Base-by-base conservation (phyloP, 169 alveolate genomes). In the Plasmodium inui region DNA sequence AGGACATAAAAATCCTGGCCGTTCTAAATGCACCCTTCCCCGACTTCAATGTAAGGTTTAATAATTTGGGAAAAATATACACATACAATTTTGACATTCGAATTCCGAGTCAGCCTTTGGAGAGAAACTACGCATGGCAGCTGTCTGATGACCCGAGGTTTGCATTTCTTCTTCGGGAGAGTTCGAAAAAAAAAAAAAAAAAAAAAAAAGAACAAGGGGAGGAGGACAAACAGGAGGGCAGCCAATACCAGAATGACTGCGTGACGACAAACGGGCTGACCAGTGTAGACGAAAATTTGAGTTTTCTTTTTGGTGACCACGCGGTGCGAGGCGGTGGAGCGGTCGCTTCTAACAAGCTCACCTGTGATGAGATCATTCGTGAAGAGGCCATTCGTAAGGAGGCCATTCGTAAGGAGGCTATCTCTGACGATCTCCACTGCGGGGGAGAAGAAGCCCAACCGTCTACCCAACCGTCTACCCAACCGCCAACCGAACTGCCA, bases 51-150 rank as follows among this genome's bases (percentile, higher is more conserved):
- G 96, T 96, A 6, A 7, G 97, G 34, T 94, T 30, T 89, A 88
- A 96, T 93, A 96, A 96, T 82, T 44, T 73, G 19, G 97, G 97
- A n/a, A 96, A 96, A 89, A 80, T 81, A 6, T 96, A 96, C 89
- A 80, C 95, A 3, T 96, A 96, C 84, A 95, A 95, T 76, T 83
- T 96, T 30, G 97, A 95, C 71, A 26, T 95, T 30, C 85, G 96
- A 71, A 55, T 55, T 32, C 95, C 95, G 41, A 53, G 84, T 4
- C 94, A 89, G 34, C 97, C 97, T 41, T 95, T 95, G 76, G 97
- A 96, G 79, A 78, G 97, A 44, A 95, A 96, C 22, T 92, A 95
- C 82, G 94, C 94, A 4, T 96, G 97, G 97, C 97, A 96, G 32
- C 61, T 96, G 22, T 83, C 61, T 80, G 93, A 94, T 22, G 97